Evolutionary conservation across 2,329 filamentous ascomycete genomes (phyloP), one percentile per base, ranked within the genome.

Genomic region (Ophiostoma australiae): DNA sequence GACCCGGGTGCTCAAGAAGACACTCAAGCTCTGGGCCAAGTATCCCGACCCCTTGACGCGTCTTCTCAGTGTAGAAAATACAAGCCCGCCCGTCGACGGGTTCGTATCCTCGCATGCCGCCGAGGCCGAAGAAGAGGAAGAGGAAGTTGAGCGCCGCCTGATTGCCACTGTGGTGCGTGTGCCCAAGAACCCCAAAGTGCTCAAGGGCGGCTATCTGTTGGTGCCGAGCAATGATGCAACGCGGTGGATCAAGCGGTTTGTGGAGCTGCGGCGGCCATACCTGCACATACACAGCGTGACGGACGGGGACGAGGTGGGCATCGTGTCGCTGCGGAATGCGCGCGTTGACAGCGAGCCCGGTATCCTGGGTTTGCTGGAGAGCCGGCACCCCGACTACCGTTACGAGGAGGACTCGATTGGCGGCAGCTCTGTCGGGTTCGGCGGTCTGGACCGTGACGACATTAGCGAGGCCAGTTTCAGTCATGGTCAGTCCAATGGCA

Each of bases 301-400:
- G 0, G 91, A 96, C 58, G 94, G 94, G 23, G 95, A 98, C 75
- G 94, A 97, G 80, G 86, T 97, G 66, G 92, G 90, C 70, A 90
- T 95, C 11, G 92, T 98, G 76, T 96, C 94, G 77, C 84, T 99
- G 70, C 88, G 90, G 48, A 96, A 97, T 77, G 91, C 92, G 8
- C 87, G 94, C n/a, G 90, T 99, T 13, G 95, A 99, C 78, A 92
- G 94, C 76, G 91, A 94, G 73, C 95, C 95, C 0, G 91, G 96
- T 74, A 91, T 98, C 61, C 87, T 94, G 23, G 89, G 90, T 11
- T 81, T 98, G 10, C 84, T 98, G 27, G 85, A 88, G 71, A 72
- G 73, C 70, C 74, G 73, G 48, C 74, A 75, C 68, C 73, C 73
- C 3, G 74, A 75, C 39, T 72, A 75, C 69, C 72, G 69, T 10